These are phyloP conservation scores for Pythium aphanidermatum DNA, from an alignment of 352 stramenopile genomes.

Conservation along the genomic window DNA sequence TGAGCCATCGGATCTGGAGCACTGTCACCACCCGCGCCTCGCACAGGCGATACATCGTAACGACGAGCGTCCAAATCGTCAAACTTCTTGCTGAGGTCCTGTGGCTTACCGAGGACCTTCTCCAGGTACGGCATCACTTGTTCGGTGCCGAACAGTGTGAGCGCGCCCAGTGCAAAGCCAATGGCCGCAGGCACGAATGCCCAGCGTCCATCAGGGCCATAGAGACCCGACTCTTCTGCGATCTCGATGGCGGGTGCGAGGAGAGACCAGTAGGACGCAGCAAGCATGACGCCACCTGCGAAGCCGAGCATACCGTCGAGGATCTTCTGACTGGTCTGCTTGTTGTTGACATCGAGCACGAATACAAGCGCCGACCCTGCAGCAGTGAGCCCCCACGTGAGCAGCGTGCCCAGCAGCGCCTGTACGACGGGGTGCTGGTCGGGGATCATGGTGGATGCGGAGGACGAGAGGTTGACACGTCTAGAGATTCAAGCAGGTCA, in stretches of 20 bases:
- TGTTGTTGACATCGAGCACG: constrained; percentile 74
- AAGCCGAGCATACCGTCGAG: constrained; percentile 86
- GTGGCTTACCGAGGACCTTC: constrained; percentile 27
- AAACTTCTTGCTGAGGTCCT: constrained; percentile 52
- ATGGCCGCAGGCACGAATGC: constrained; percentile 80
- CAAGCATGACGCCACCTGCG: constrained; percentile 86
- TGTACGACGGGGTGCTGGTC: constrained; percentile 69
- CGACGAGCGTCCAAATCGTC: constrained; percentile 28
- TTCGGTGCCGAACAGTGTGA: constrained; percentile 74
- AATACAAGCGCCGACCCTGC: constrained; percentile 77
- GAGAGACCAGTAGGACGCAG: constrained; percentile 87
- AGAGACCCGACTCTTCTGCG: constrained; percentile 69
- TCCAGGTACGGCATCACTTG: constrained; percentile 54
- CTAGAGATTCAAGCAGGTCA: constrained; percentile 1
- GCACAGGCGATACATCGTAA: constrained; percentile 1
- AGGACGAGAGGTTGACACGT: neutral
- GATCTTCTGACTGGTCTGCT: constrained; percentile 70
- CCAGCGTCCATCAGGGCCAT: constrained; percentile 63
- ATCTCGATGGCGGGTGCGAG: constrained; percentile 85
- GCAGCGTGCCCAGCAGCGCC: constrained; percentile 72
- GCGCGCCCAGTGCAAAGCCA: constrained; percentile 71
- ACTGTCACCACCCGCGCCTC: neutral
- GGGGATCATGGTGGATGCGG: constrained; percentile 47
- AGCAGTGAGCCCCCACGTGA: constrained; percentile 77
- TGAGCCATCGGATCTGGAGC: constrained; percentile 23